Base-by-base conservation (phyloP, 805 yeast genomes). In the Ascoidea tarda region DNA sequence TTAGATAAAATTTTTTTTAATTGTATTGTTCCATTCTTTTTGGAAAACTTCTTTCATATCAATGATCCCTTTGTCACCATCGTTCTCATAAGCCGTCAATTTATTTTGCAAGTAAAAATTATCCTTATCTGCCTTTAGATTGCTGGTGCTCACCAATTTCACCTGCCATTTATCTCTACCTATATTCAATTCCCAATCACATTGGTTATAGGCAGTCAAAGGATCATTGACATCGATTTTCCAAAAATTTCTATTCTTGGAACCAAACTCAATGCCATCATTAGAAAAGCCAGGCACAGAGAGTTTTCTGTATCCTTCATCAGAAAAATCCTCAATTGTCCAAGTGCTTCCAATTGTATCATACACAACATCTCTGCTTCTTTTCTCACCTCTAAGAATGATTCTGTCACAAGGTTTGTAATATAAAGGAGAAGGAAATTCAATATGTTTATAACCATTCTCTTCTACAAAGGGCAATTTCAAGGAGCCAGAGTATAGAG, bases 101-200 rank as follows among this genome's bases (percentile, higher is more conserved):
- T 59, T 59, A 51, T 68, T 68, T 33, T 59, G 54, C 48, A 72
- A 53, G 50, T 62, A 59, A 56, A 70, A 72, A 50, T 63, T 65
- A 0, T 63, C 62, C 6, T 51, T 51, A 51, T 70, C 74, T 4
- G 67, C 54, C 14, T 57, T 62, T 62, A 72, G 54, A 1, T 57
- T 54, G 5, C 73, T 64, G 28, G 54, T 56, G 16, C 69, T 61
- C 48, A 63, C 67, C 44, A 71, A 48, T 50, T 62, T 69, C 50
- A 66, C 65, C 16, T 64, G 60, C 76, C 75, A 72, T 47, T 62
- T 63, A 4, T 63, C 68, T 58, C 76, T 67, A 6, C 74, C 74
- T 63, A 71, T 63, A n/a, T 60, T 65, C 55, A 69, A 64, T 6
- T 67, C 67, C 74, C 74, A 72, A 14, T 55, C 60, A 57, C 73